phyloP scores from a whole-genome alignment of 164 flowering plant species.

The Hamamelis virginiana region DNA sequence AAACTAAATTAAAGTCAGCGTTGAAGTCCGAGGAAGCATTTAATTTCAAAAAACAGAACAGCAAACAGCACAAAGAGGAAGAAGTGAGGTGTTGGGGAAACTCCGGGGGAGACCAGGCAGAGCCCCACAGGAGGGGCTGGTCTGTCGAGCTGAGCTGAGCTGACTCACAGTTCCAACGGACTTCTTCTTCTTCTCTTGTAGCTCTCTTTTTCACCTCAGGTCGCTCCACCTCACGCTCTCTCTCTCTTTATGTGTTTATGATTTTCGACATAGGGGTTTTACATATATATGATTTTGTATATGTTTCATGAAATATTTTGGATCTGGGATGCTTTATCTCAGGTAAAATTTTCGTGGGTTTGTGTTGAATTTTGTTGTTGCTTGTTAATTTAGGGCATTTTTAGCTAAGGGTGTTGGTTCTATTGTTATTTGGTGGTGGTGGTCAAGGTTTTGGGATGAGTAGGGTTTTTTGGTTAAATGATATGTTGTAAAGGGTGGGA shows the following conservation, averaged over 20 bases:
- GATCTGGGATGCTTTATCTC: slow-evolving; percentile 12
- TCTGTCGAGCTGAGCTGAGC: slow-evolving; percentile 1
- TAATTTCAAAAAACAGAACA: not conserved
- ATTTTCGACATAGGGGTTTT: slow-evolving; percentile 9
- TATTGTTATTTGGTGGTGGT: not conserved
- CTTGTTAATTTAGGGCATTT: not conserved
- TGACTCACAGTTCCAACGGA: slow-evolving; percentile 29
- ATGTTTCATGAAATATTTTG: not conserved
- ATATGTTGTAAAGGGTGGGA: not conserved
- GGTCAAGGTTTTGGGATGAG: not conserved
- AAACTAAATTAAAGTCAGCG: not conserved
- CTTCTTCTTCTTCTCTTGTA: slow-evolving; percentile 16
- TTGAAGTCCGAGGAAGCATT: not conserved
- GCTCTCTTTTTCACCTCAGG: not conserved
- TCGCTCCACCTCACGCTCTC: slow-evolving; percentile 1
- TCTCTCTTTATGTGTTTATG: not conserved
- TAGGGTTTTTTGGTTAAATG: not conserved
- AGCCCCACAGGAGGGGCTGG: slow-evolving; percentile 11
- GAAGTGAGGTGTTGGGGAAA: not conserved
- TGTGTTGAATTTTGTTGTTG: not conserved
- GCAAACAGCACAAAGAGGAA: not conserved
- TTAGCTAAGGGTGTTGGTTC: slow-evolving; percentile 5
- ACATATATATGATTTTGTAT: not conserved
- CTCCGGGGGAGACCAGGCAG: not conserved
- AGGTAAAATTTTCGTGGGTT: not conserved